A percentile compares a stretch with the other conserved stretches of the same genome.
Evolutionary conservation across 192 early-diverging fungal genomes (phyloP).

Genomic region (Backusella morwellensis): DNA sequence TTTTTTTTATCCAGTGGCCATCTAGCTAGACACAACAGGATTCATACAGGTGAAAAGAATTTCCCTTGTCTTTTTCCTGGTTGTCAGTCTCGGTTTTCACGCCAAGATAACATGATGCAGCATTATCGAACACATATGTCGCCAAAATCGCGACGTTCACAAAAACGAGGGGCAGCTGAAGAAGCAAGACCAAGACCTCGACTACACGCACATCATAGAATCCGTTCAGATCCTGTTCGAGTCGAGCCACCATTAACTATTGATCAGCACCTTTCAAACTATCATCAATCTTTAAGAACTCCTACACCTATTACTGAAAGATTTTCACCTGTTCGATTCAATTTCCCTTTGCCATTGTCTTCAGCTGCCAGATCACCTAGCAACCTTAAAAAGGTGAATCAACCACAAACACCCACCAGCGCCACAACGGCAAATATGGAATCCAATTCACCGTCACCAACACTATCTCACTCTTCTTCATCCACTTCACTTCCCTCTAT

Average conservation of each 20-base stretch:
- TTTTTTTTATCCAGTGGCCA: constrained; percentile 56
- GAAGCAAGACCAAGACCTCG: constrained; percentile 22
- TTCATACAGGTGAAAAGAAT: constrained; percentile 80
- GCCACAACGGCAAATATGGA: neutral
- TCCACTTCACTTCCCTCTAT: constrained; percentile 17
- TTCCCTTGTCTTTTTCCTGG: constrained; percentile 64
- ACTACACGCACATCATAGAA: constrained; percentile 32
- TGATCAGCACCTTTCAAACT: constrained; percentile 31
- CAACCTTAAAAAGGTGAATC: constrained; percentile 6
- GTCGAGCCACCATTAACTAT: constrained; percentile 28
- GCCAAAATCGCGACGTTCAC: constrained; percentile 53
- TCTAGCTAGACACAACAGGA: constrained; percentile 72
- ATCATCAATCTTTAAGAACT: constrained; percentile 23
- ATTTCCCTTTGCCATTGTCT: constrained; percentile 1
- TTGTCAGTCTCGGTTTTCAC: constrained; percentile 69
- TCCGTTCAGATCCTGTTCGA: constrained; percentile 23
- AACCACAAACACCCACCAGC: neutral
- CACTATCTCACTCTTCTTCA: neutral
- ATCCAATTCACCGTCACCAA: constrained; percentile 6
- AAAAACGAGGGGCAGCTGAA: constrained; percentile 21
- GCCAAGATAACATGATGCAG: constrained; percentile 86
- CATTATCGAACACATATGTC: constrained; percentile 79
- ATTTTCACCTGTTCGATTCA: constrained; percentile 5
- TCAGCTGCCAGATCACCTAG: constrained; percentile 2
- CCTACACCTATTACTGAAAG: neutral